Evolutionary conservation across 257 asterid species (phyloP), one percentile per base, ranked within the genome.

Genomic region (Penstemon newberryi): DNA sequence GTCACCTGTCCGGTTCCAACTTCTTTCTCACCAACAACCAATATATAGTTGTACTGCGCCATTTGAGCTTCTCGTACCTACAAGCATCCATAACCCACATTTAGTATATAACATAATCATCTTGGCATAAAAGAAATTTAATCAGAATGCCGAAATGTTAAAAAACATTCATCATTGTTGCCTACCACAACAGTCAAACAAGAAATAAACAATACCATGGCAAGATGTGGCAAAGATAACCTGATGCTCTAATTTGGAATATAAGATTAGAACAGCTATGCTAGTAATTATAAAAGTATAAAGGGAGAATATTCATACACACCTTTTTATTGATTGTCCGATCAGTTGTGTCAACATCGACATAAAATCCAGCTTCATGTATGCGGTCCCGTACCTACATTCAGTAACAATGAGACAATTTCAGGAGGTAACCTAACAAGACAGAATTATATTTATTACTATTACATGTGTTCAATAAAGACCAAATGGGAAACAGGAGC

Each of bases 21-120:
- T 86, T 94, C 99, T 55, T 88, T 88, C 84, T 94, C 99, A 5
- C 99, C 99, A 67, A 94, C 99, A 8, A 94, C 99, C 79, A 94
- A 74, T 65, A 94, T 94, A 75, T 83, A 91, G 87, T 94, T 94
- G 91, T 87, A 94, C 54, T 94, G 96, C 0, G 95, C 95, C 82
- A 89, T 3, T 71, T 94, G 96, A 79, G 97, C 99, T 86, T 94
- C 99, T 66, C 97, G 81, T 60, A 94, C 95, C 99, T 94, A 75
- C 63, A 84, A 69, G 50, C 49, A 73, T 75, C 58, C 63, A 69
- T 50, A 63, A 46, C 5, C 49, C 5, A 60, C 46, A 19, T 10
- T 72, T 33, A 67, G 69, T 12, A 18, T 2, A 51, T 40, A 50
- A 42, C 70, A 68, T 71, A 56, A 56, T 41, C 56, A 71, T 49